Evolutionary conservation across 768 basidiomycete genomes (phyloP).

Genomic region (Cystofilobasidium bisporidii): DNA sequence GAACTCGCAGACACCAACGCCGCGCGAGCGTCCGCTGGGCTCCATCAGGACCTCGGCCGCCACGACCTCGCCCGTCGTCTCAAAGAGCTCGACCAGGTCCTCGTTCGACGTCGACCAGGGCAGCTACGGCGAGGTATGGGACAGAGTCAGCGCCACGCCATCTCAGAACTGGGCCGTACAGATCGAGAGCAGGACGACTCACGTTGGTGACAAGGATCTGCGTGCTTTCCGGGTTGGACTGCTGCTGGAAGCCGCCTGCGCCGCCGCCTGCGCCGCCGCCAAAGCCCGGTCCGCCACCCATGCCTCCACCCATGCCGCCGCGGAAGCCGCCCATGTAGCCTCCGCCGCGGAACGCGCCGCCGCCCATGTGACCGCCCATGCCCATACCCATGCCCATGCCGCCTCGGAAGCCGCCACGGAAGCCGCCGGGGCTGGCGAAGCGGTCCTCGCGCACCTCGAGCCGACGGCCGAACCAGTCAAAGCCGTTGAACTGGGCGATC

Average conservation of each 20-base stretch:
- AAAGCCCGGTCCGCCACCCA: conserved; percentile 35
- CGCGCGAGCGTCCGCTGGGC: conserved; percentile 66
- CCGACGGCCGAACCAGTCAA: conserved; percentile 90
- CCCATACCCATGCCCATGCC: conserved; percentile 38
- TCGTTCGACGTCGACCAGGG: conserved; percentile 99
- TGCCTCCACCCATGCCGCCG: conserved; percentile 42
- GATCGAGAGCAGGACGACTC: conserved; percentile 38
- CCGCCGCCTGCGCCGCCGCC: conserved; percentile 21
- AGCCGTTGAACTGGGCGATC: conserved; percentile 92
- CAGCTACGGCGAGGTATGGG: conserved; percentile 47
- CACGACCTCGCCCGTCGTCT: conserved; percentile 92
- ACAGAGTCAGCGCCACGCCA: not conserved
- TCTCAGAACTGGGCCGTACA: no score
- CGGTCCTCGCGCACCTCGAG: conserved; percentile 83
- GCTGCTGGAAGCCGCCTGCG: conserved; percentile 32
- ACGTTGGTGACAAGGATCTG: conserved; percentile 99
- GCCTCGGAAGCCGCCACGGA: conserved; percentile 41
- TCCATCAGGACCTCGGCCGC: conserved; percentile 91
- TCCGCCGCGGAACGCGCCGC: conserved; percentile 37
- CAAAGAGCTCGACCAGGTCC: conserved; percentile 93
- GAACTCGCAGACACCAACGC: conserved; percentile 93
- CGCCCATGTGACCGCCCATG: conserved; percentile 41
- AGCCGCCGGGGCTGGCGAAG: conserved; percentile 28
- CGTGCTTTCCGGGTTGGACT: conserved; percentile 51
- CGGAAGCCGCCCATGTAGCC: conserved; percentile 44